Conservation (phyloP, 352 stramenopile species). For the Globisporangium camurandrum region DNA sequence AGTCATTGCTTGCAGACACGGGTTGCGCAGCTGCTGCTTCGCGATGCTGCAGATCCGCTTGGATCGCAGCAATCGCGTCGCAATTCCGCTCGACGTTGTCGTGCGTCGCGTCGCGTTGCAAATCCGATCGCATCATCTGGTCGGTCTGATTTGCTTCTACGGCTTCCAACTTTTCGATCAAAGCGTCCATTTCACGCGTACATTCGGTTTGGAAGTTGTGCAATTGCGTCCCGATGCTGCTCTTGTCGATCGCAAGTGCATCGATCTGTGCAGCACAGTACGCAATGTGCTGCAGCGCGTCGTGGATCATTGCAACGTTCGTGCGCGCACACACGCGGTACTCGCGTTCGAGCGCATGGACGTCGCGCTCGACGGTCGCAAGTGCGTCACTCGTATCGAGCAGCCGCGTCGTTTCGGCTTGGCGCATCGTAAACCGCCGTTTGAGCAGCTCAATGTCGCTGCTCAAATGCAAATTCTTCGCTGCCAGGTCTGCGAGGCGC, state of each 20-base stretch:
- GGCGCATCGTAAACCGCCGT: conserved; percentile 23
- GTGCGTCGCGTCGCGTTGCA: not conserved
- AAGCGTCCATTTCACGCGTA: conserved; percentile 31
- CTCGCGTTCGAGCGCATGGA: conserved; percentile 30
- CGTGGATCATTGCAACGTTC: conserved; percentile 41
- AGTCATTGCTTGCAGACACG: not conserved
- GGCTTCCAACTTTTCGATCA: conserved; percentile 33
- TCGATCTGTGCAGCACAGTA: conserved; percentile 45
- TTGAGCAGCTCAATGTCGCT: conserved; percentile 32
- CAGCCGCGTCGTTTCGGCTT: conserved; percentile 29
- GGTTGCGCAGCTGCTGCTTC: not conserved
- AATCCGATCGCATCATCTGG: not conserved
- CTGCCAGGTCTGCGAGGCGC: conserved; percentile 11
- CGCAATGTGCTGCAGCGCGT: conserved; percentile 40
- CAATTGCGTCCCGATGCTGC: conserved; percentile 28
- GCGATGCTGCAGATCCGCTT: conserved; percentile 18
- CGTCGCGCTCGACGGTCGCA: conserved; percentile 30
- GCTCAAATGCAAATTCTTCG: conserved; percentile 37
- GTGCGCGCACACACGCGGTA: conserved; percentile 35
- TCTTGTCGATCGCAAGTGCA: conserved; percentile 22
- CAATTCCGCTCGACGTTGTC: conserved; percentile 12
- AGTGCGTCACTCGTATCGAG: conserved; percentile 26
- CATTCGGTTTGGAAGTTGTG: conserved; percentile 36
- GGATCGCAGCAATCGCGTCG: conserved; percentile 16
- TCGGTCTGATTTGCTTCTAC: conserved; percentile 16